phyloP scores from a whole-genome alignment of 2,329 filamentous ascomycete species.

The Calonectria honghensis region DNA sequence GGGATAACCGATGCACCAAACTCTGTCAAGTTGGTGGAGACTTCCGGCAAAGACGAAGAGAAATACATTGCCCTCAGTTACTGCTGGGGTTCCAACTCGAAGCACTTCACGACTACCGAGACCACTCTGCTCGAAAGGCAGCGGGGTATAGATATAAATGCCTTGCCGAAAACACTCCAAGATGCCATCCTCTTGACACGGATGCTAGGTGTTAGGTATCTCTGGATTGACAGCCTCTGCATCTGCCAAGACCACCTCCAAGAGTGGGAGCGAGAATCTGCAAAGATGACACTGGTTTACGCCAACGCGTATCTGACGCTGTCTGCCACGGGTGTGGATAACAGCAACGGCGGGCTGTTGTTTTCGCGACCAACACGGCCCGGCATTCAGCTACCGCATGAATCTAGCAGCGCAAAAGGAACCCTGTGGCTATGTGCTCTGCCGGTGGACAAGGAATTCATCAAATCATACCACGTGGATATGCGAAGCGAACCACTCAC shows the following conservation, averaged over 20 bases:
- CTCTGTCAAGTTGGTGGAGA: constrained; percentile 5
- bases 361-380: constrained; percentile 6
- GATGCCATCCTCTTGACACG: constrained; percentile 31
- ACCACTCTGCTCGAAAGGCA: constrained; percentile 13
- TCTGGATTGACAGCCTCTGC: constrained; percentile 40
- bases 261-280: constrained; percentile 34
- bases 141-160: constrained; percentile 21
- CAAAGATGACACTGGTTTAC: constrained; percentile 29
- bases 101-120: constrained; percentile 29
- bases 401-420: background rate
- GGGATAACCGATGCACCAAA: background rate
- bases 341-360: constrained; percentile 14
- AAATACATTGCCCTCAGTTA: constrained; percentile 41
- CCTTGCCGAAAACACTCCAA: constrained; percentile 31
- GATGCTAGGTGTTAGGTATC: constrained; percentile 26
- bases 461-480: constrained; percentile 25
- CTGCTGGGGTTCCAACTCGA: constrained; percentile 34
- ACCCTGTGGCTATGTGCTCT: background rate
- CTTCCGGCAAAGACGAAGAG: background rate
- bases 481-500: constrained; percentile 34
- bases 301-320: constrained; percentile 33
- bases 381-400: background rate
- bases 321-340: constrained; percentile 20
- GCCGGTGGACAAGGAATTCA: constrained; percentile 30
- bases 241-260: constrained; percentile 32